A percentile compares a stretch with the other conserved stretches of the same genome.
Conservation (phyloP, 192 early-diverging fungal species). For the Entomortierella lignicola region DNA sequence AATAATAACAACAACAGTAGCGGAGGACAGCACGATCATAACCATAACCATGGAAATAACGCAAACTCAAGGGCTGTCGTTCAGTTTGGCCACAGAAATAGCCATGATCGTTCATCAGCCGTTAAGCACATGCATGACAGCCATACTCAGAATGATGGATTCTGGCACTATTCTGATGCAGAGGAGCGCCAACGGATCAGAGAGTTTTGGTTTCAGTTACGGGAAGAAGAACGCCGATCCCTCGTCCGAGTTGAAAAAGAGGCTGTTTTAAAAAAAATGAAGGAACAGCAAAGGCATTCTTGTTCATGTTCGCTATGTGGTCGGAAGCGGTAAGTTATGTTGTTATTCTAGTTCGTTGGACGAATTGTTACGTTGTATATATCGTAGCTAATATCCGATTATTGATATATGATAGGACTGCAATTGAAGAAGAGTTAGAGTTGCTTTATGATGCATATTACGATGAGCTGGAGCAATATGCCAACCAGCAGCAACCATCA, state of each 20-base stretch:
- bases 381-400: neutral
- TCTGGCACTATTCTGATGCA: slow-evolving; percentile 77
- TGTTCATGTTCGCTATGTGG: slow-evolving; percentile 89
- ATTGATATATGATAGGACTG: slow-evolving; percentile 59
- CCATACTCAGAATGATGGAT: slow-evolving; percentile 63
- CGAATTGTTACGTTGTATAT: neutral
- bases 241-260: slow-evolving; percentile 90
- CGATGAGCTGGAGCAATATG: slow-evolving; percentile 88
- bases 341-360: neutral
- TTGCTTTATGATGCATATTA: slow-evolving; percentile 90
- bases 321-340: slow-evolving; percentile 71
- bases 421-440: slow-evolving; percentile 89
- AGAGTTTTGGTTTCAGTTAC: slow-evolving; percentile 86
- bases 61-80: slow-evolving; percentile 25
- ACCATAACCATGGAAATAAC: slow-evolving; percentile 16
- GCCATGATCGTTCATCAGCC: slow-evolving; percentile 34
- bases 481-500: slow-evolving; percentile 74
- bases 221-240: slow-evolving; percentile 80
- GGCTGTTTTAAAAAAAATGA: slow-evolving; percentile 88
- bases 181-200: slow-evolving; percentile 84
- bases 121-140: slow-evolving; percentile 43
- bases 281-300: slow-evolving; percentile 87
- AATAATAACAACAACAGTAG: slow-evolving; percentile 11
- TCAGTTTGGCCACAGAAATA: slow-evolving; percentile 25
- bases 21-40: slow-evolving; percentile 21